phyloP scores from a whole-genome alignment of 2,329 filamentous ascomycete species.

The Aspergillus hiratsukae region DNA sequence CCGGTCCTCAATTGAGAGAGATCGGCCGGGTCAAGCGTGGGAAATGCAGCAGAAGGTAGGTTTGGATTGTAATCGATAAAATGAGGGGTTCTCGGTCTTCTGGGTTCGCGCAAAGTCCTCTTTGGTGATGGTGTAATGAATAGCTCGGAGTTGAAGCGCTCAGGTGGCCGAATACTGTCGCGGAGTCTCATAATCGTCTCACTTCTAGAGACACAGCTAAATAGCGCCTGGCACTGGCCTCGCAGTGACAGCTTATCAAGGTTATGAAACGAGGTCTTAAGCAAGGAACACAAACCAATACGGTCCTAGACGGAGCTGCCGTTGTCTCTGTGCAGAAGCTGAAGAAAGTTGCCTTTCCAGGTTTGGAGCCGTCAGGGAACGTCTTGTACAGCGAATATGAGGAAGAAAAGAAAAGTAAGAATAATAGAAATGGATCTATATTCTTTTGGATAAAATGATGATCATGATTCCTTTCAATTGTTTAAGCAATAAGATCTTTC shows the following conservation, averaged over 20 bases:
- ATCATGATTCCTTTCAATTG: not conserved
- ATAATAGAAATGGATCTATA: not conserved
- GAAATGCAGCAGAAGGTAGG: slow-evolving; percentile 40
- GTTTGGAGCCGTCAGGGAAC: not conserved
- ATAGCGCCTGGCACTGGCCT: not conserved
- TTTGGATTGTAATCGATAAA: slow-evolving; percentile 36
- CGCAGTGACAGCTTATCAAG: not conserved
- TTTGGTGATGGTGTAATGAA: slow-evolving; percentile 10
- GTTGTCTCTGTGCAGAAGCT: no score
- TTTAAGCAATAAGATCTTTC: not conserved
- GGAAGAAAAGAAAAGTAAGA: not conserved
- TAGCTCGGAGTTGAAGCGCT: slow-evolving; percentile 25
- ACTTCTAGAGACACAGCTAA: not conserved
- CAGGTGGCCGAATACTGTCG: slow-evolving; percentile 26
- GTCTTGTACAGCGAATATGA: not conserved
- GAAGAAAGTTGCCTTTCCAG: not conserved
- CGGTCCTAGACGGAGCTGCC: not conserved
- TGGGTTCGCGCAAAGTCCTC: slow-evolving; percentile 11
- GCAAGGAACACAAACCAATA: not conserved
- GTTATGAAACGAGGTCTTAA: not conserved
- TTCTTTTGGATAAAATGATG: not conserved
- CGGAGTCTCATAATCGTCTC: slow-evolving; percentile 29
- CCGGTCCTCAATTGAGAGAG: not conserved
- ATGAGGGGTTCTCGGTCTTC: slow-evolving; percentile 8
- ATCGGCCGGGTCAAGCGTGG: slow-evolving; percentile 28